These are phyloP conservation scores for Aspergillus sclerotioniger DNA, from an alignment of 495 filamentous ascomycete genomes.

Conservation along the genomic window DNA sequence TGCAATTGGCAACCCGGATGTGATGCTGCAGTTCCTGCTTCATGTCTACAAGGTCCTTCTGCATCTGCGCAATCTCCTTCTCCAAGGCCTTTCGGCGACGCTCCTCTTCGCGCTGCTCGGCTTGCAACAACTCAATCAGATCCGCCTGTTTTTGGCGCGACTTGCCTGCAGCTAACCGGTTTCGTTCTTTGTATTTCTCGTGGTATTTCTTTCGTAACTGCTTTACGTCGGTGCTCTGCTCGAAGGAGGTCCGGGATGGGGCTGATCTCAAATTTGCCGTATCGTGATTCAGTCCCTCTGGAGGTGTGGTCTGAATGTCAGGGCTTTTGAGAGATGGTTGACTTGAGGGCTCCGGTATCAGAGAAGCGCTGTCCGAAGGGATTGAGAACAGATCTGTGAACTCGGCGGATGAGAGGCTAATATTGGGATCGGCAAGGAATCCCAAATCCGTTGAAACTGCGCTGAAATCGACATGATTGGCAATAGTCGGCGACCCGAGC, in stretches of 20 bases:
- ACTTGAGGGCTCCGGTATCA: neutral
- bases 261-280: neutral
- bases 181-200: constrained; percentile 3
- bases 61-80: neutral
- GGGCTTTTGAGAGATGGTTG: neutral
- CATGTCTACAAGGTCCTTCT: neutral
- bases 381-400: neutral
- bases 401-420: neutral
- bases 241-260: neutral
- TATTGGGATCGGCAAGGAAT: too few relatives aligned
- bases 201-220: neutral
- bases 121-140: neutral
- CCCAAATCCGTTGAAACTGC: neutral
- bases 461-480: neutral
- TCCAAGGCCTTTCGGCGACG: neutral
- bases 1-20: neutral
- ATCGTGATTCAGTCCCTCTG: too few relatives aligned
- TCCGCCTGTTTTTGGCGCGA: neutral
- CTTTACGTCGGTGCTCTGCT: neutral
- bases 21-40: neutral
- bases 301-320: too few relatives aligned
- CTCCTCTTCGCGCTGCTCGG: neutral
- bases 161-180: neutral
- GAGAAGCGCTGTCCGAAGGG: neutral
- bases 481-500: neutral